These are phyloP conservation scores for Erodium maritimum DNA, from an alignment of 345 rosid species.

Conservation along the genomic window DNA sequence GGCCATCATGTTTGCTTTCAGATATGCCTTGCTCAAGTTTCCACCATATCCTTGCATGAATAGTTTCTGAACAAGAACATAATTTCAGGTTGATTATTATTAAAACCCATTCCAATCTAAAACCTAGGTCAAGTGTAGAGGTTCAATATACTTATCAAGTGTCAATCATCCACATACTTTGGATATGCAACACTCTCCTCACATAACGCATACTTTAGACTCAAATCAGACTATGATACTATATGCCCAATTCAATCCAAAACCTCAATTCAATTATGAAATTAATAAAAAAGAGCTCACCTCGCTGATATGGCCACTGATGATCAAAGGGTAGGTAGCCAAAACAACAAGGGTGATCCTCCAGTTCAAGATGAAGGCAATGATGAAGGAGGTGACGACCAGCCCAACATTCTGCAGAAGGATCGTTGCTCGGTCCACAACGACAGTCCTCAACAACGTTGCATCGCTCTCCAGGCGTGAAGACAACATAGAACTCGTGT, in stretches of 20 bases:
- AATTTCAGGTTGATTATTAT: too few species aligned
- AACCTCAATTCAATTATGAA: too few species aligned
- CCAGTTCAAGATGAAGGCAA: constrained; percentile 88
- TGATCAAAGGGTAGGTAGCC: constrained; percentile 77
- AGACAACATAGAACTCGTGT: constrained; percentile 75
- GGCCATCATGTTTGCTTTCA: constrained; percentile 92
- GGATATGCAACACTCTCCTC: too few species aligned
- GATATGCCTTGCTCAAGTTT: constrained; percentile 86
- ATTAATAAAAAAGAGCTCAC: too few species aligned
- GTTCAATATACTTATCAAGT: too few species aligned
- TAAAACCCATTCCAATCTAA: too few species aligned
- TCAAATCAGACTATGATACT: too few species aligned
- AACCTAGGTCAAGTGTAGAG: too few species aligned
- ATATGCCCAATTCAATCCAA: too few species aligned
- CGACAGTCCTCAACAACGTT: constrained; percentile 56
- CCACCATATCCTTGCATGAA: constrained; percentile 98
- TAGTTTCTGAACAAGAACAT: constrained; percentile 48
- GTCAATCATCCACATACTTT: too few species aligned
- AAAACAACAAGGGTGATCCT: constrained; percentile 80
- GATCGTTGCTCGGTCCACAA: constrained; percentile 74
- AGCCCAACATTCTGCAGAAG: constrained; percentile 74
- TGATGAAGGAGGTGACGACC: constrained; percentile 54
- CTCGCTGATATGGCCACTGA: constrained; percentile 97
- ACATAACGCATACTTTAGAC: too few species aligned
- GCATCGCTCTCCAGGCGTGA: constrained; percentile 81